phyloP scores from a whole-genome alignment of 345 rosid genomes.

The Atalantia buxifolia region DNA sequence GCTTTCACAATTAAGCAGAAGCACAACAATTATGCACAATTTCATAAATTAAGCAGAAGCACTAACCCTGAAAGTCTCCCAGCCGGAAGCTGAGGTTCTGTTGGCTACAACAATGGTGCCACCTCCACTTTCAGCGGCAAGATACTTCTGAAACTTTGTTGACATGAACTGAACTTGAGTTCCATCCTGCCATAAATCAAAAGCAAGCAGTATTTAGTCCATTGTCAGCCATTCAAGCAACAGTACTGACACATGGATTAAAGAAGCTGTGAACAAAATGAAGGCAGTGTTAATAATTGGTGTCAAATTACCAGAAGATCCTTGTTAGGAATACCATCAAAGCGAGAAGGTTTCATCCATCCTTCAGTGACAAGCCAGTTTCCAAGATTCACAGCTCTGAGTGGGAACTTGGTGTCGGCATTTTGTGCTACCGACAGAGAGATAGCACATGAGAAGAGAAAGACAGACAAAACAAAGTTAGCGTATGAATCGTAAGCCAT shows the following conservation, averaged over 20 bases:
- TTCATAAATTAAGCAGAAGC: not conserved
- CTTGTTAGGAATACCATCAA: slow-evolving; percentile 30
- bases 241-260: too few relatives aligned
- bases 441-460: not conserved
- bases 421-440: not conserved
- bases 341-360: slow-evolving; percentile 33
- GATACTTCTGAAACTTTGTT: slow-evolving; percentile 13
- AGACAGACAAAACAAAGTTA: not conserved
- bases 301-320: slow-evolving; percentile 25
- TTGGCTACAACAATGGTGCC: slow-evolving; percentile 30
- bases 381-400: slow-evolving; percentile 23
- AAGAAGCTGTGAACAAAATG: too few relatives aligned
- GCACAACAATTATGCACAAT: not conserved
- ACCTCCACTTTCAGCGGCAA: slow-evolving; percentile 23
- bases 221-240: too few relatives aligned
- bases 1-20: not conserved
- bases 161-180: slow-evolving; percentile 32
- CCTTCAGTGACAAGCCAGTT: slow-evolving; percentile 27
- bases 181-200: slow-evolving; percentile 33
- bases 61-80: slow-evolving; percentile 39
- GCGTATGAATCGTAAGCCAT: not conserved
- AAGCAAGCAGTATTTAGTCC: not conserved
- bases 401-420: slow-evolving; percentile 1
- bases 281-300: too few relatives aligned
- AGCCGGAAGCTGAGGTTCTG: slow-evolving; percentile 21